Conservation (phyloP, 2,329 filamentous ascomycete species). For the Chlorencoelia australis region DNA sequence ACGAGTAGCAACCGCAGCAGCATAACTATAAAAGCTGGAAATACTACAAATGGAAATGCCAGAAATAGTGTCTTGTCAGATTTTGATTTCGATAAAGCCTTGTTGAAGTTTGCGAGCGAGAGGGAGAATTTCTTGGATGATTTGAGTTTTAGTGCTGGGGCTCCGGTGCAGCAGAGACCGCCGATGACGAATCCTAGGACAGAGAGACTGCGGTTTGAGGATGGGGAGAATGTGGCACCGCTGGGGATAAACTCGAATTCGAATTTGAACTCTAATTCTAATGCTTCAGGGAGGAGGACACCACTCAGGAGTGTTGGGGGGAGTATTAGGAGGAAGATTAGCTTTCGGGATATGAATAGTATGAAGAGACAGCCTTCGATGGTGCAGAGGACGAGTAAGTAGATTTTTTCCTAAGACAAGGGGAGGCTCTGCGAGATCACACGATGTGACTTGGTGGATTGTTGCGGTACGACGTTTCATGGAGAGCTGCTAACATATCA, state of each 20-base stretch:
- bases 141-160: slow-evolving; percentile 74
- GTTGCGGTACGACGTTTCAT: no score
- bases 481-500: no score
- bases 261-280: no score
- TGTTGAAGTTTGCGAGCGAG: slow-evolving; percentile 92
- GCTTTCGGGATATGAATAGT: slow-evolving; percentile 91
- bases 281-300: slow-evolving; percentile 33
- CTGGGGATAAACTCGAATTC: no score
- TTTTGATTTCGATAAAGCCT: slow-evolving; percentile 86
- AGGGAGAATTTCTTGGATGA: slow-evolving; percentile 90
- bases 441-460: no score
- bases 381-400: slow-evolving; percentile 59
- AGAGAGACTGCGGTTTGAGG: slow-evolving; percentile 72
- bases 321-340: slow-evolving; percentile 85
- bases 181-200: slow-evolving; percentile 70
- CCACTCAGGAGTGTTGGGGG: slow-evolving; percentile 49
- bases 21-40: slow-evolving; percentile 47
- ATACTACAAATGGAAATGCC: slow-evolving; percentile 19
- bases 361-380: slow-evolving; percentile 75
- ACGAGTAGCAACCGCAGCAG: slow-evolving; percentile 52
- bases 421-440: slow-evolving; percentile 7
- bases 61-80: slow-evolving; percentile 38
- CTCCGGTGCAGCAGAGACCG: slow-evolving; percentile 55
- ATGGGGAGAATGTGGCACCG: slow-evolving; percentile 34
- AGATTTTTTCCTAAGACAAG: slow-evolving; percentile 3